These are phyloP conservation scores for Salvia sclarea DNA, from an alignment of 305 asterid genomes.

Conservation along the genomic window DNA sequence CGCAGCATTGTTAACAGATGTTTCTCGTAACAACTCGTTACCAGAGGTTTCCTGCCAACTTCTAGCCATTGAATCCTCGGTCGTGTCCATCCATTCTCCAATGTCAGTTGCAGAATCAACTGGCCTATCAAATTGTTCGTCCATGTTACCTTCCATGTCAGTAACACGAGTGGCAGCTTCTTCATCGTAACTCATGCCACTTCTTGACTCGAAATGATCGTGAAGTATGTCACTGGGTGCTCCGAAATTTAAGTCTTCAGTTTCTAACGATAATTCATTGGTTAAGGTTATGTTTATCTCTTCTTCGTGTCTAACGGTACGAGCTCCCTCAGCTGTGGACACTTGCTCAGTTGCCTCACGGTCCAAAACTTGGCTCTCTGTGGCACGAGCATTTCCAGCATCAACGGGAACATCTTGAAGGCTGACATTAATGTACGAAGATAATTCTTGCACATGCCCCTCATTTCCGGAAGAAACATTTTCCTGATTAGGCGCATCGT, in stretches of 20 bases:
- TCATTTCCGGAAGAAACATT: slow-evolving; percentile 20
- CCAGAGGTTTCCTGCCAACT: slow-evolving; percentile 43
- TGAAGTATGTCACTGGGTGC: slow-evolving; percentile 25
- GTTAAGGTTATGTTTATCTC: slow-evolving; percentile 21
- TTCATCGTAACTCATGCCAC: slow-evolving; percentile 35
- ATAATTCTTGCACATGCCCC: slow-evolving; percentile 12
- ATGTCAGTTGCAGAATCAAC: slow-evolving; percentile 40
- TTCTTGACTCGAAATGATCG: slow-evolving; percentile 38
- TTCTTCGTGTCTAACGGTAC: slow-evolving; percentile 25
- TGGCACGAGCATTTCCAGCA: slow-evolving; percentile 30
- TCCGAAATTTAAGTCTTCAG: slow-evolving; percentile 32
- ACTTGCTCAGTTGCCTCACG: slow-evolving; percentile 36
- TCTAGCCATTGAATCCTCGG: slow-evolving; percentile 33
- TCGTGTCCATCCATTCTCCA: slow-evolving; percentile 42
- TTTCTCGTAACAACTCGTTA: slow-evolving; percentile 48
- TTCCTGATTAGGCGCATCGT: slow-evolving; percentile 1
- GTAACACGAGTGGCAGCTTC: slow-evolving; percentile 31
- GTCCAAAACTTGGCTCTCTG: slow-evolving; percentile 34
- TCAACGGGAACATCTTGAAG: slow-evolving; percentile 21
- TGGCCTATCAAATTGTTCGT: slow-evolving; percentile 41
- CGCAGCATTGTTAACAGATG: slow-evolving; percentile 34
- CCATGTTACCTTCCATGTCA: slow-evolving; percentile 34
- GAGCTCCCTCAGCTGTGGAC: slow-evolving; percentile 18
- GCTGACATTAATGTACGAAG: background rate
- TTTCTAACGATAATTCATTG: slow-evolving; percentile 35